Conservation (phyloP, 1,284 basidiomycete genomes). For the Ceratorhiza oryzae-sativae region DNA sequence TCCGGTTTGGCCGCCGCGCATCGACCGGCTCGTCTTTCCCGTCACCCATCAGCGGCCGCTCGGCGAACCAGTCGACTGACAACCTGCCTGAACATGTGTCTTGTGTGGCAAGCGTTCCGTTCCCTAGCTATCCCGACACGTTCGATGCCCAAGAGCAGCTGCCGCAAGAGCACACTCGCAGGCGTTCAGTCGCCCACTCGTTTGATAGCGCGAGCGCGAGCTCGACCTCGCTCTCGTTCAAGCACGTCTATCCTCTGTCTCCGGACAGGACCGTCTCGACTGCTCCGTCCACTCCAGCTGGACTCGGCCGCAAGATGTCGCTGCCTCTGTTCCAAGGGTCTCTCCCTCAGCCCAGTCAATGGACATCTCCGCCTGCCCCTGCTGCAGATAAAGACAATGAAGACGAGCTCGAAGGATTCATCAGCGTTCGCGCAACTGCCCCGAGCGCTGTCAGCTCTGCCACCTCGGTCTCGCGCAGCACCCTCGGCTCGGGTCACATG, state of each 20-base stretch:
- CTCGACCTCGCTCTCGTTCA: constrained; percentile 17
- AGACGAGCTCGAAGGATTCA: constrained; percentile 17
- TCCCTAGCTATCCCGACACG: constrained; percentile 6
- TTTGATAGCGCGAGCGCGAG: constrained; percentile 29
- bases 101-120: constrained; percentile 25
- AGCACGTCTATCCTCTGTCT: not conserved
- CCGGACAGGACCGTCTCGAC: constrained; percentile 15
- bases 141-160: constrained; percentile 6
- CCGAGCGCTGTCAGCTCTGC: not conserved
- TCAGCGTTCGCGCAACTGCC: constrained; percentile 9
- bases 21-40: constrained; percentile 42
- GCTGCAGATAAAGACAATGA: not conserved
- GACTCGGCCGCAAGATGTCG: constrained; percentile 22
- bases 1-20: constrained; percentile 35
- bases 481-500: constrained; percentile 19
- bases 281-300: constrained; percentile 18
- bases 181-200: constrained; percentile 16
- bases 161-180: constrained; percentile 1
- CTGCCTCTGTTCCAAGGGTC: constrained; percentile 39
- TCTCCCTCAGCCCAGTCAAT: constrained; percentile 26
- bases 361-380: not conserved
- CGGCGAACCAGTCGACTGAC: constrained; percentile 16
- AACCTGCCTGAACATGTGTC: not conserved
- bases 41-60: constrained; percentile 14
- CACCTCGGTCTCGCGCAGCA: not conserved